Conservation (phyloP, 75 land plant genomes). For the Cupressus sempervirens region DNA sequence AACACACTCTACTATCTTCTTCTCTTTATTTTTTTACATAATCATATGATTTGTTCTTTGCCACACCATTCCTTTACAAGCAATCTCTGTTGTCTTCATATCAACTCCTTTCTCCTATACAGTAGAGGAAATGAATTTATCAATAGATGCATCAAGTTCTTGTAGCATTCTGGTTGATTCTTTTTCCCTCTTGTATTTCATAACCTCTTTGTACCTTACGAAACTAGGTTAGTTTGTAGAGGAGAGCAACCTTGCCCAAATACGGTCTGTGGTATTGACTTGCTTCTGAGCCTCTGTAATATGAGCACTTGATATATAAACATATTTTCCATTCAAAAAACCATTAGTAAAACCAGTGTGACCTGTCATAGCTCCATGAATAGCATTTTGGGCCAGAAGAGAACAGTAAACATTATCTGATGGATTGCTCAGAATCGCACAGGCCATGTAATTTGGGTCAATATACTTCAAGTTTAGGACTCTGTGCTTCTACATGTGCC, state of each 20-base stretch:
- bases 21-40: neutral
- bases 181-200: conserved; percentile 4
- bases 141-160: neutral
- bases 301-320: conserved; percentile 46
- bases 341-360: conserved; percentile 55
- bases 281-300: conserved; percentile 34
- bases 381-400: conserved; percentile 56
- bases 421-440: conserved; percentile 65
- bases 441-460: conserved; percentile 73
- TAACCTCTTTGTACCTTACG: neutral
- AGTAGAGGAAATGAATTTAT: neutral
- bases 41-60: neutral
- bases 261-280: conserved; percentile 43
- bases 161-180: neutral
- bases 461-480: conserved; percentile 7
- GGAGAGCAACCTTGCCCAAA: conserved; percentile 60
- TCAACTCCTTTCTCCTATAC: neutral
- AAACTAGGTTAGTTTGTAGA: conserved; percentile 43
- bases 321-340: conserved; percentile 50
- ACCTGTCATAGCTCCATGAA: conserved; percentile 70
- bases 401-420: conserved; percentile 67
- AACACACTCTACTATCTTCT: neutral
- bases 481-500: conserved; percentile 71
- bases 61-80: neutral
- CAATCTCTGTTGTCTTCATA: neutral